Evolutionary conservation across 2,329 filamentous ascomycete genomes (phyloP), one percentile per base, ranked within the genome.

Genomic region (Scolecobasidium constrictum): DNA sequence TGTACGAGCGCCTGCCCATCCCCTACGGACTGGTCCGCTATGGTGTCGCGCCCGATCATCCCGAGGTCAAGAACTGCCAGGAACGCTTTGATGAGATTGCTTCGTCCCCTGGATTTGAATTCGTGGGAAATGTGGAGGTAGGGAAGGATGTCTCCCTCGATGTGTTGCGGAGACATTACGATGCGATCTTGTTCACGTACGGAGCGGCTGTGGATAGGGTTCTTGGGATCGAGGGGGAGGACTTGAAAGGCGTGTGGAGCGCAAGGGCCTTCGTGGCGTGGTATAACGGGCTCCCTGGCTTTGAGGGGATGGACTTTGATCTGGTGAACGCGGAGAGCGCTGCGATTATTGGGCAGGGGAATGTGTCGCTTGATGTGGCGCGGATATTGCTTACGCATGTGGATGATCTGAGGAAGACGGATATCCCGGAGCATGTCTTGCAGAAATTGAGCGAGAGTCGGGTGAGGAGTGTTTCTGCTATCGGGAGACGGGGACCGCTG

Each of bases 21-120:
- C 92, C 92, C 0, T 98, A 86, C 57, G 92, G 92, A 1, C 72
- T 98, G 43, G 88, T 94, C 39, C 75, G 92, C 43, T 94, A 92
- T 56, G 92, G 92, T 6, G 92, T 98, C 46, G 93, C 92, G n/a
- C 92, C 92, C 4, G 92, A 98, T 59, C 92, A 98, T 63, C 90
- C 92, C 1, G 90, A 98, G 66, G 92, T 98, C 51, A 98, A 98
- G 77, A 96, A 95, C 58, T 96, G 90, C 59, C 81, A 94, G 67
- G 86, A 92, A 12, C 94, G 86, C 53, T 95, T 98, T 53, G 78
- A 83, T 49, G 83, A 94, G 57, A 83, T 96, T 31, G 92, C 90
- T 1, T 69, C 74, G 22, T 88, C 83, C 3, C 75, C 83, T 1
- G 76, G 81, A 42, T 96, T 96, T 64, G 86, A 80, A 41, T 98